Percentiles rank a stretch among this genome's conserved stretches.
phyloP scores from a whole-genome alignment of 345 rosid genomes.

The Arabis alpina region DNA sequence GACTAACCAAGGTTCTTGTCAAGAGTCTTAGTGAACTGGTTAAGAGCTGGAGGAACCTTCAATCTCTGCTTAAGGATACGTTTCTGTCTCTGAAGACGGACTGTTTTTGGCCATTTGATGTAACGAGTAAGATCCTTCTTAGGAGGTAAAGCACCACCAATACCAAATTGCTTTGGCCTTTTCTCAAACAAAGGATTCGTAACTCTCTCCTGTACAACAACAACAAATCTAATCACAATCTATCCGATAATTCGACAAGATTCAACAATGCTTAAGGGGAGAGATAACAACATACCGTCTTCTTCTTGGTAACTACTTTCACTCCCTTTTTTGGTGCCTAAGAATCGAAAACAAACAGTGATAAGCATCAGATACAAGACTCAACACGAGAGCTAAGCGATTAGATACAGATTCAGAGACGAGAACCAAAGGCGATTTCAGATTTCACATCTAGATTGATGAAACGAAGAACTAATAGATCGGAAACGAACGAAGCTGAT shows the following conservation, averaged over 20 bases:
- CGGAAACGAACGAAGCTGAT: not conserved
- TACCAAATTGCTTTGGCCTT: slow-evolving; percentile 85
- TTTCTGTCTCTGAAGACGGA: slow-evolving; percentile 76
- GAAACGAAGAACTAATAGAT: not conserved
- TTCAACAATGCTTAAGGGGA: not conserved
- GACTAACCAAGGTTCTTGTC: slow-evolving; percentile 76
- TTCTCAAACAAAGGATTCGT: slow-evolving; percentile 79
- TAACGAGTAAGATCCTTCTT: slow-evolving; percentile 80
- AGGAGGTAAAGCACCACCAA: slow-evolving; percentile 87
- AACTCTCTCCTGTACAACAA: slow-evolving; percentile 59
- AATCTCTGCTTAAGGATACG: slow-evolving; percentile 79
- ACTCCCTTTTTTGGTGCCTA: slow-evolving; percentile 62
- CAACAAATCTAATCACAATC: slow-evolving; percentile 10
- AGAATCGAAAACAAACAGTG: not conserved
- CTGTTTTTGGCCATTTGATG: slow-evolving; percentile 73
- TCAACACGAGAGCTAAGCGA: not conserved
- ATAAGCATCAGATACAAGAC: not conserved
- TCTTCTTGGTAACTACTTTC: slow-evolving; percentile 51
- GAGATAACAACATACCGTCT: slow-evolving; percentile 29
- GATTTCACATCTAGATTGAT: not conserved
- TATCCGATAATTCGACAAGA: not conserved
- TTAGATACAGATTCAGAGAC: not conserved
- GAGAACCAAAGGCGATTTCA: not conserved
- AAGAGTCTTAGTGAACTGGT: slow-evolving; percentile 88
- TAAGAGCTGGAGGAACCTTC: slow-evolving; percentile 88